Base-by-base conservation (phyloP, 768 basidiomycete genomes). In the Leccinum aurantiacum region DNA sequence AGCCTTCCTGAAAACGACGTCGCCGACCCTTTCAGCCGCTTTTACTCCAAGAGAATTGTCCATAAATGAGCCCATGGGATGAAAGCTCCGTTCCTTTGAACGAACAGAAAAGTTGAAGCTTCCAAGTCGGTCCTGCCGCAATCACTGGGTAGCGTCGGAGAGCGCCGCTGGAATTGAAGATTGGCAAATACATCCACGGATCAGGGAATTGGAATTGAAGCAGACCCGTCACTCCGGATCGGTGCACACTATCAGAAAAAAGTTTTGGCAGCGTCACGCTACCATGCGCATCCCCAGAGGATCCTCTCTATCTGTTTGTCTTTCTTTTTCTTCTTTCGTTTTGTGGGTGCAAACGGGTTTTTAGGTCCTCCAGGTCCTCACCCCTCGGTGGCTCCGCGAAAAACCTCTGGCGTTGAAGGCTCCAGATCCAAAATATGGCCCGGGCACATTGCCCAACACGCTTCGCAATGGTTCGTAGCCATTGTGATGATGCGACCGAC, bases 161-260 rank as follows among this genome's bases (percentile, higher is more conserved):
- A 19, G 60, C 54, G 56, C 64, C 60, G 69, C 57, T 66, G 54
- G 33, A 53, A 31, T 53, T 29, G 15, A 59, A 56, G 53, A 53
- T 57, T 49, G 61, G 59, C 46, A 50, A 60, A 51, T 41, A 6
- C 56, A 29, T 55, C 59, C 63, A 71, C 64, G 68, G 67, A 71
- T 69, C 69, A 69, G 63, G 63, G 53, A 53, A 50, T 29, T 29
- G 15, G 8, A 25, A 44, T 27, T 24, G 48, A 25, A 46, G 44
- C 19, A 46, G 10, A 46, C 44, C 62, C 62, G 56, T 37, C 11
- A n/a, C 48, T 59, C 56, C 41, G 57, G 57, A 38, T 65, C 27
- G 54, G 61, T 58, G 57, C 27, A 56, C 35, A 54, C 54, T 58
- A 57, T 58, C 59, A 60, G 37, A 27, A 27, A 14, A 8, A 29